Base-by-base conservation (phyloP, 2,329 filamentous ascomycete genomes). In the Colletotrichum endophyticum region DNA sequence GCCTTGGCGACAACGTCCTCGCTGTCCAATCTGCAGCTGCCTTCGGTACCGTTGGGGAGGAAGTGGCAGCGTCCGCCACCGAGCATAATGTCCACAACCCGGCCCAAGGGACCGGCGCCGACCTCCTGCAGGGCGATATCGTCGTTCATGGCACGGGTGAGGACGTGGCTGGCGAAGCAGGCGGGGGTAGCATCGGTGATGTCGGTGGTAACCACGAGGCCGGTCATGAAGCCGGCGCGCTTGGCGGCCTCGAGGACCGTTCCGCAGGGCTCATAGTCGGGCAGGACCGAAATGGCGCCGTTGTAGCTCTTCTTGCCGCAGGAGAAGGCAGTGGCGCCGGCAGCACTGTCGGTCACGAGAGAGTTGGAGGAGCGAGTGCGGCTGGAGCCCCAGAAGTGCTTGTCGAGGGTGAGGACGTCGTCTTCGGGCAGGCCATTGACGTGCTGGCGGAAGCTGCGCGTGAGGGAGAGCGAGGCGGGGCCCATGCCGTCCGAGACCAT, bases 401-500 rank as follows among this genome's bases (percentile, higher is more conserved):
- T 89, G 84, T 99, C 97, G 67, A 99, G 90, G 3, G 93, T 90
- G 67, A 99, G 89, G 22, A 93, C 93, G 81, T 98, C 92, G 80
- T 93, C 91, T 79, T 91, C 91, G 1, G 95, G 93, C n/a, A 98
- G 89, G 7, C 90, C 92, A 53, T 95, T 90, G 71, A 93, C 89
- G 80, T 94, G 91, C 85, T 99, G 97, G 79, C 95, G 92, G 87
- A 94, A 99, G 82, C 93, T 95, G 73, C 97, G 91, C 8, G 97
- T 98, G 83, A 99, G 86, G 30, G 94, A 94, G 70, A 99, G 89
- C 80, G 95, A 96, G 11, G 97, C 95, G 9, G 97, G 97, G 0
- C 97, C 97, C 97, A 99, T 99, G 82, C 97, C 97, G 84, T 99
- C 97, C 1, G 95, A 98, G 49, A 99, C 96, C 97, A 99, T 99